Percentiles rank a stretch among this genome's conserved stretches.
Evolutionary conservation across 2,329 filamentous ascomycete species (phyloP).

Genomic region (Talaromyces sp.): DNA sequence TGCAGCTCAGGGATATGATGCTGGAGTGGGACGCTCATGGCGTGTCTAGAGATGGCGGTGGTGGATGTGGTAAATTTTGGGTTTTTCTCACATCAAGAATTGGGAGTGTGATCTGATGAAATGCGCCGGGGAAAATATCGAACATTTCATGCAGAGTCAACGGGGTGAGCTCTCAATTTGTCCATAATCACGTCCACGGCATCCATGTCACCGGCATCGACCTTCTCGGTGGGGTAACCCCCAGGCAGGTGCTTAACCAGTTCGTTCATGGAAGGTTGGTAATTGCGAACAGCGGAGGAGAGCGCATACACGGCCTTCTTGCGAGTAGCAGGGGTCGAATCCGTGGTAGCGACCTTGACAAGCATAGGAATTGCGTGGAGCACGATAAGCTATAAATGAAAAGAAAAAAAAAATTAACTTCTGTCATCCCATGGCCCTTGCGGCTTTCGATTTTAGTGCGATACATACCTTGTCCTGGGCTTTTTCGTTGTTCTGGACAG

Average conservation of each 20-base stretch:
- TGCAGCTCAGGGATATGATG: no score
- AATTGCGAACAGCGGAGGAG: slow-evolving; percentile 84
- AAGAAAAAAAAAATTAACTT: slow-evolving; percentile 1
- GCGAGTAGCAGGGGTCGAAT: slow-evolving; percentile 65
- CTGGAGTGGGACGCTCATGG: no score
- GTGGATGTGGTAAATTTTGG: no score
- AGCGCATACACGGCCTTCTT: slow-evolving; percentile 90
- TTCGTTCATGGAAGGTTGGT: slow-evolving; percentile 71
- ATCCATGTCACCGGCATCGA: slow-evolving; percentile 89
- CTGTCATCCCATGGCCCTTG: neutral
- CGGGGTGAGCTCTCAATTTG: slow-evolving; percentile 58
- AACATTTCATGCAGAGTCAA: slow-evolving; percentile 30
- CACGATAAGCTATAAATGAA: slow-evolving; percentile 50
- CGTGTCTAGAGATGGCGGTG: no score
- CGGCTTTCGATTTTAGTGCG: no score
- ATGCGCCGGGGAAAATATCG: neutral
- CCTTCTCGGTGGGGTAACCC: slow-evolving; percentile 59
- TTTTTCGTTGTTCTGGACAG: slow-evolving; percentile 92
- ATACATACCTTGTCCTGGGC: slow-evolving; percentile 70
- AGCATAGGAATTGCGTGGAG: slow-evolving; percentile 71
- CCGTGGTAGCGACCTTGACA: slow-evolving; percentile 64
- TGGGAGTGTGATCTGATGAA: neutral
- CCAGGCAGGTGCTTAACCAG: slow-evolving; percentile 69
- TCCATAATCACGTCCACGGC: slow-evolving; percentile 75
- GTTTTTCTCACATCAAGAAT: neutral